Evolutionary conservation across 805 yeast genomes (phyloP), one percentile per base, ranked within the genome.

Genomic region (Schizosaccharomyces cryophilus): DNA sequence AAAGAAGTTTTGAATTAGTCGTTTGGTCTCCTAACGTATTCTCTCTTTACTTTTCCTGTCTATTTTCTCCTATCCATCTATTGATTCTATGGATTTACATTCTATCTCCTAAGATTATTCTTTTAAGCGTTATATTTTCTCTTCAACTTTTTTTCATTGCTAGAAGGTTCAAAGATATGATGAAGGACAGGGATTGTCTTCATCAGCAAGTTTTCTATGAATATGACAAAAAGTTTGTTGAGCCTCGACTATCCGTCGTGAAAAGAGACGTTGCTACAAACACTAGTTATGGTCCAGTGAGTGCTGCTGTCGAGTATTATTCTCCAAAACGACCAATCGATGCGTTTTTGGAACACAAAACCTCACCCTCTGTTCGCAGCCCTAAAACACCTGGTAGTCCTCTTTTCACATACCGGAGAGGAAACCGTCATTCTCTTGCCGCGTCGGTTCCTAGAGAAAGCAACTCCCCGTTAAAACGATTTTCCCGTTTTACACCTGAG

Each of bases 201-300:
- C 56, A 51, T 51, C 56, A 29, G 19, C 56, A 51, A 29, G 56
- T 51, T 17, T 51, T 51, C 29, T 51, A 31, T 35, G 60, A 56
- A 21, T 56, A 56, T 35, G 60, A 56, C n/a, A 40, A 35, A 5
- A 56, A 56, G 17, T 56, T 56, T 31, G 60, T 56, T 9, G 47
- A 56, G 21, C 60, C 60, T 19, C 30, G 60, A 35, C 47, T 56
- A n/a, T 56, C 60, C 9, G 60, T 56, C 9, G 42, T 11, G n/a
- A 56, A 56, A 24, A n/a, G 60, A 21, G 60, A 56, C n/a, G 60
- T 56, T 11, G 60, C 60, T 17, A 31, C 26, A 7, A 35, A 31
- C 17, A 40, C 60, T 21, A 11, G 29, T 11, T 17, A 40, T 21
- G 60, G 56, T 9, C 56, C 56, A 7, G 31, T 17, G n/a, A 24